Conservation (phyloP, 345 rosid genomes). For the Bruguiera sexangula region DNA sequence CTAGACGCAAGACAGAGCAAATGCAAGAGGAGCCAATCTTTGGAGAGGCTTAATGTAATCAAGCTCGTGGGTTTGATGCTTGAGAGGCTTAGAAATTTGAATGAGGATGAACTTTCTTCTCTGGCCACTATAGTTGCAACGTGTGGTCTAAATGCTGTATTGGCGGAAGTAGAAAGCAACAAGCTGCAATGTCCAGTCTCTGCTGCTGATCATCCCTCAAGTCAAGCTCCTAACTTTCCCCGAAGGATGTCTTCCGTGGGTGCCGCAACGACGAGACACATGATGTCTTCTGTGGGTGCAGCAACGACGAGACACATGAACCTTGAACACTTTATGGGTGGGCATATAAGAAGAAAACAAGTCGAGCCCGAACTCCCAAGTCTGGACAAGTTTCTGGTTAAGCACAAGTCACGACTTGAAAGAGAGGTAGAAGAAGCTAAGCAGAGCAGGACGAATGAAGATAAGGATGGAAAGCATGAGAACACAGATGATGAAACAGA, state of each 20-base stretch:
- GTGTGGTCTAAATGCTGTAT: conserved; percentile 83
- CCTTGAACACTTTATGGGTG: conserved; percentile 23
- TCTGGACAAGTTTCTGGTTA: conserved; percentile 79
- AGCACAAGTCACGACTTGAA: conserved; percentile 75
- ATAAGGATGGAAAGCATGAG: conserved; percentile 19
- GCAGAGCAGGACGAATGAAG: conserved; percentile 34
- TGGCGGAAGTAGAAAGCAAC: conserved; percentile 58
- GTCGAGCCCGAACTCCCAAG: conserved; percentile 55
- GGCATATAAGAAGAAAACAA: conserved; percentile 28
- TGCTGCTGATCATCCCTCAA: conserved; percentile 22
- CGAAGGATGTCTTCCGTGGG: conserved; percentile 45
- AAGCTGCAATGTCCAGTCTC: conserved; percentile 36
- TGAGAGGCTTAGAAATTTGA: conserved; percentile 75
- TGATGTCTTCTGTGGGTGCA: conserved; percentile 42
- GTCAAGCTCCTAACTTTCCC: conserved; percentile 27
- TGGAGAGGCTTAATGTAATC: conserved; percentile 44
- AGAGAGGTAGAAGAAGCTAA: conserved; percentile 82
- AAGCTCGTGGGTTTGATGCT: conserved; percentile 72
- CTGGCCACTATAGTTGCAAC: conserved; percentile 92
- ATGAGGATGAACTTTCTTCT: conserved; percentile 86
- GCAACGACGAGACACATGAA: conserved; percentile 32
- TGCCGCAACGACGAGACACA: too few species aligned
- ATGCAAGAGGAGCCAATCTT: conserved; percentile 55
- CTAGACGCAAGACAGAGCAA: conserved; percentile 40
- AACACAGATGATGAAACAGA: conserved; percentile 17